phyloP scores from a whole-genome alignment of 257 asterid genomes.

The Marsdenia floribunda region DNA sequence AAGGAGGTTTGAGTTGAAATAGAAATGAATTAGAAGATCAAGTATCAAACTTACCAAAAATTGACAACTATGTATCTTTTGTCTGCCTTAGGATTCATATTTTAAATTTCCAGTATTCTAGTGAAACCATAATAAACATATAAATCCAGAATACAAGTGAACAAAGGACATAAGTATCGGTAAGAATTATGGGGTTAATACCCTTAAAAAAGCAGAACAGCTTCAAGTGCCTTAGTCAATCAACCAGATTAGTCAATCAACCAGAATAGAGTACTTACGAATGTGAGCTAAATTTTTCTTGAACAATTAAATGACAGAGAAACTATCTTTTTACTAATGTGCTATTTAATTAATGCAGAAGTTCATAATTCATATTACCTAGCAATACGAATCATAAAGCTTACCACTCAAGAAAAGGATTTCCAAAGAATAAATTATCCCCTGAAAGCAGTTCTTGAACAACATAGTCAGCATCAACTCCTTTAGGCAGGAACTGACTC shows the following conservation, averaged over 20 bases:
- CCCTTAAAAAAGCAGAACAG: background rate
- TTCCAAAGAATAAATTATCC: conserved; percentile 75
- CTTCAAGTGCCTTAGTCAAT: background rate
- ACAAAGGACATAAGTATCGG: background rate
- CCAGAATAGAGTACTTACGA: background rate
- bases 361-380: background rate
- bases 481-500: conserved; percentile 62
- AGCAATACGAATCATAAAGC: conserved; percentile 25
- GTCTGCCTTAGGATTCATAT: background rate
- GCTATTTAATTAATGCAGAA: background rate
- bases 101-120: background rate
- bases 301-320: background rate
- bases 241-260: background rate
- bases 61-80: background rate
- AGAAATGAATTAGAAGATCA: background rate
- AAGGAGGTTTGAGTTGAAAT: background rate
- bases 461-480: conserved; percentile 42
- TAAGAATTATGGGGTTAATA: background rate
- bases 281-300: background rate
- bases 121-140: background rate
- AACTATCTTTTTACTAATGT: background rate
- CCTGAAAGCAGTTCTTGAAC: conserved; percentile 70
- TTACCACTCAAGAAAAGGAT: conserved; percentile 72
- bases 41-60: background rate
- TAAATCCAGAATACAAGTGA: background rate